A percentile compares a stretch with the other conserved stretches of the same genome.
Evolutionary conservation across 2,329 filamentous ascomycete genomes (phyloP).

Genomic region (Fusarium xyrophilum): DNA sequence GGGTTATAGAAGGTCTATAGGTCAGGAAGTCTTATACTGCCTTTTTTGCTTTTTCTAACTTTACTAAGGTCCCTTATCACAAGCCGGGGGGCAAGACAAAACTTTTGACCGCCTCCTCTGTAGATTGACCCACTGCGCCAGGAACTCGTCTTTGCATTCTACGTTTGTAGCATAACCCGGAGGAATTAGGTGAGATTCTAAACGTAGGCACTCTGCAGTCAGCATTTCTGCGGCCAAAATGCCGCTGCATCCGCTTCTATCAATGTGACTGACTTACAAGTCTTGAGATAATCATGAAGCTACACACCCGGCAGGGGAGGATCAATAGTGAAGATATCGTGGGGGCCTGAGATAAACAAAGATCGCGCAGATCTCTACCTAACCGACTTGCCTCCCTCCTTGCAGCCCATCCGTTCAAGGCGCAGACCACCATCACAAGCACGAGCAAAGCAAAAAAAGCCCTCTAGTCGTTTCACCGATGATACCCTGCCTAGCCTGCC

Average conservation of each 20-base stretch:
- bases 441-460: neutral
- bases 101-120: no score
- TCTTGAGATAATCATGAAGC: neutral
- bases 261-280: neutral
- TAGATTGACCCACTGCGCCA: neutral
- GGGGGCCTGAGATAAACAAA: neutral
- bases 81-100: no score
- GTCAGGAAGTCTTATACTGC: no score
- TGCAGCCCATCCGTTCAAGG: neutral
- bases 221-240: neutral
- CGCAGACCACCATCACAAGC: neutral
- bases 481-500: neutral
- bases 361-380: neutral
- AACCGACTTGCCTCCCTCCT: neutral
- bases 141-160: rapidly evolving
- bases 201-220: neutral
- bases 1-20: no score
- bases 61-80: no score
- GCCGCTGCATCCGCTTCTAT: neutral
- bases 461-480: neutral
- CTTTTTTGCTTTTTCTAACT: no score
- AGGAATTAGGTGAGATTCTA: neutral
- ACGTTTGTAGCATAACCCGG: neutral
- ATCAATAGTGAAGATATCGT: neutral
- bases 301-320: neutral